Percentiles rank a stretch among this genome's conserved stretches.
Conservation (phyloP, 352 stramenopile species). For the Globisporangium radiosum region DNA sequence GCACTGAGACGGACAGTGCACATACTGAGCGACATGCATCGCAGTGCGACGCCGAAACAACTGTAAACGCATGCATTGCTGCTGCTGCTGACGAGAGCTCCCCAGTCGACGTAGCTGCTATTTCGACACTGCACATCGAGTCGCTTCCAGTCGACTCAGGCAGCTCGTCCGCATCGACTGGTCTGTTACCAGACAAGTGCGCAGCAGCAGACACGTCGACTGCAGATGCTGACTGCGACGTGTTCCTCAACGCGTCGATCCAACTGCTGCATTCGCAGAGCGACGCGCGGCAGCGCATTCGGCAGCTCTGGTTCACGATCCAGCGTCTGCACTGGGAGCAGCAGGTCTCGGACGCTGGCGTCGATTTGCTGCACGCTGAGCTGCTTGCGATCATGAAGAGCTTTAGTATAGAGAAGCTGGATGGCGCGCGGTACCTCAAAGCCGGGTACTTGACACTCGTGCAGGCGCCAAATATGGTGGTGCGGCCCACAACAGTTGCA, state of each 20-base stretch:
- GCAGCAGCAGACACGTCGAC: neutral
- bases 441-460: slow-evolving; percentile 43
- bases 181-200: no score
- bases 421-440: slow-evolving; percentile 36
- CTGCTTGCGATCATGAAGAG: slow-evolving; percentile 34
- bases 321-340: slow-evolving; percentile 44
- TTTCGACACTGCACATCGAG: no score
- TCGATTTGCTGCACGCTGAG: slow-evolving; percentile 30
- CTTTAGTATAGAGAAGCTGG: slow-evolving; percentile 55
- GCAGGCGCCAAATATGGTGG: slow-evolving; percentile 20
- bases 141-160: no score
- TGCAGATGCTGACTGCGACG: slow-evolving; percentile 14
- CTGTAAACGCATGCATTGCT: no score
- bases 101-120: no score
- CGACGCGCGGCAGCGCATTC: slow-evolving; percentile 43
- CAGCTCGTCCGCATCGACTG: no score
- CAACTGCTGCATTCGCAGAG: slow-evolving; percentile 62
- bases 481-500: slow-evolving; percentile 12
- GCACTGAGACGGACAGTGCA: no score
- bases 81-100: no score
- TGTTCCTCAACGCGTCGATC: slow-evolving; percentile 54
- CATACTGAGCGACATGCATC: no score
- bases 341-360: slow-evolving; percentile 24
- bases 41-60: no score
- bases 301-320: slow-evolving; percentile 55